phyloP scores from a whole-genome alignment of 257 asterid genomes.

The Ophiorrhiza pumila region DNA sequence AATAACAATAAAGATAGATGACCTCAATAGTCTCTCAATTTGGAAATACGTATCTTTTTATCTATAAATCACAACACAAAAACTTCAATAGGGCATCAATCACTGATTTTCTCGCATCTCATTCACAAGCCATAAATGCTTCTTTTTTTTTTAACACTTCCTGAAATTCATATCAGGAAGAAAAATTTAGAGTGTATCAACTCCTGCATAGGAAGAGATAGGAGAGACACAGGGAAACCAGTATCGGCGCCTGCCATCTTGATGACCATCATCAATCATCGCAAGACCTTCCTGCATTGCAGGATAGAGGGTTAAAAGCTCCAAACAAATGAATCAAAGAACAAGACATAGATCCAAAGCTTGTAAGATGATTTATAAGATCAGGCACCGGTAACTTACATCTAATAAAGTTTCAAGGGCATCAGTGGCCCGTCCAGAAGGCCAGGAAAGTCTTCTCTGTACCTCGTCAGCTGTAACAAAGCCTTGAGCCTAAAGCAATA shows the following conservation, averaged over 20 bases:
- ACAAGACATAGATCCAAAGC: neutral
- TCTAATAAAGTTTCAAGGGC: constrained; percentile 88
- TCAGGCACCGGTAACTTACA: constrained; percentile 38
- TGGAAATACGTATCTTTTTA: too few relatives aligned
- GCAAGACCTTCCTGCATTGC: constrained; percentile 80
- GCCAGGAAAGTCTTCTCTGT: constrained; percentile 76
- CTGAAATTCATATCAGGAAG: neutral
- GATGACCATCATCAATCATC: constrained; percentile 84
- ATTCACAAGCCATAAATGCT: too few relatives aligned
- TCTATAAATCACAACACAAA: too few relatives aligned
- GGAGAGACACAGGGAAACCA: constrained; percentile 89
- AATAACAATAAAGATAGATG: too few relatives aligned
- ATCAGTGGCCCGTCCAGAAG: constrained; percentile 87
- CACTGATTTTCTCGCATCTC: too few relatives aligned
- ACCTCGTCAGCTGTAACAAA: constrained; percentile 87
- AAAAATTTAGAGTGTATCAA: constrained; percentile 37
- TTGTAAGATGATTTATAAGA: neutral
- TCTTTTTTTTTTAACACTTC: too few relatives aligned
- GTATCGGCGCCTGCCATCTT: constrained; percentile 67
- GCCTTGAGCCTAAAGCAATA: constrained; percentile 67
- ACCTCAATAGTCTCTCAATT: too few relatives aligned
- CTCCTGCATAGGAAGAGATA: constrained; percentile 49
- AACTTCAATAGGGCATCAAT: too few relatives aligned
- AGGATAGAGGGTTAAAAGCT: constrained; percentile 8
- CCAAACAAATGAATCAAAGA: neutral